Conservation (phyloP, 768 basidiomycete genomes). For the Boletus huronensis region DNA sequence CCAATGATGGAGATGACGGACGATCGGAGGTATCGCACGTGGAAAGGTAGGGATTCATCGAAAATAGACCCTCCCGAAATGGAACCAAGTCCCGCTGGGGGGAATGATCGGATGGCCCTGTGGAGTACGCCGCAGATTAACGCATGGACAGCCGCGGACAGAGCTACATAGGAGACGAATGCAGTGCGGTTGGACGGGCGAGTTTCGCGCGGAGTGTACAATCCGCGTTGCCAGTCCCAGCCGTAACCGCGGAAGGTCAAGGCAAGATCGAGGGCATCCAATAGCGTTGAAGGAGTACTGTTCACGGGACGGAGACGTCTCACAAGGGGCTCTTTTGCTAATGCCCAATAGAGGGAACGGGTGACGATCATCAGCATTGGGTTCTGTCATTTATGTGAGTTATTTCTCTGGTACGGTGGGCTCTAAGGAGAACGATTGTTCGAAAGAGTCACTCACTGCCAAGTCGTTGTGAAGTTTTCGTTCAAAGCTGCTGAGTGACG, state of each 20-base stretch:
- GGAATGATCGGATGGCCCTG: not conserved
- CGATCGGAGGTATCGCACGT: not conserved
- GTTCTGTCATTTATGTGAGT: not conserved
- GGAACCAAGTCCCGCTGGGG: not conserved
- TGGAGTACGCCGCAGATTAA: not conserved
- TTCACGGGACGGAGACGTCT: not conserved
- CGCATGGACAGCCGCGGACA: not conserved
- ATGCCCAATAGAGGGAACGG: not conserved
- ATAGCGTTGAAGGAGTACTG: not conserved
- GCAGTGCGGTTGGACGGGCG: not conserved
- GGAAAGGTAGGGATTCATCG: not conserved
- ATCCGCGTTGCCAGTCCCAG: not conserved
- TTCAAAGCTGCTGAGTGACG: not conserved
- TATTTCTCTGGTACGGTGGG: not conserved
- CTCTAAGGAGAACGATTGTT: not conserved
- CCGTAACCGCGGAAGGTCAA: not conserved
- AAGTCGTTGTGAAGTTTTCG: not conserved
- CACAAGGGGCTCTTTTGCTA: not conserved
- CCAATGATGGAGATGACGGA: not conserved
- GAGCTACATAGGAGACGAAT: not conserved
- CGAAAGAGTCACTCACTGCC: not conserved
- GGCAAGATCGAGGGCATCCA: not conserved
- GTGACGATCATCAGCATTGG: not conserved
- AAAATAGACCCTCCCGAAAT: not conserved
- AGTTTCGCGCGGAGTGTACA: not conserved